Evolutionary conservation across 192 early-diverging fungal genomes (phyloP).

Genomic region (Haplosporangium gracile): DNA sequence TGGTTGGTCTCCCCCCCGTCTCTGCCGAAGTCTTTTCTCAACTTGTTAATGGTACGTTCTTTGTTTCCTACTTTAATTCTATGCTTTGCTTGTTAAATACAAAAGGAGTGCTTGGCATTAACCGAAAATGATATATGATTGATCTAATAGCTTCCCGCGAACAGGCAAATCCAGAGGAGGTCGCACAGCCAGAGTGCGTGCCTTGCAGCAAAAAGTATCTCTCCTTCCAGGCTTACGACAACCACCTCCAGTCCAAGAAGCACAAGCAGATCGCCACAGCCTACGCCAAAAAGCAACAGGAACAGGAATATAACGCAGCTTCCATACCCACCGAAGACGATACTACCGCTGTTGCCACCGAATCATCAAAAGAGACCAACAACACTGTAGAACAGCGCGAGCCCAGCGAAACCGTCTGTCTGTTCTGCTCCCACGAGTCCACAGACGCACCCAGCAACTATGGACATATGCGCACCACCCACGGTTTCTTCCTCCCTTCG

Average conservation of each 20-base stretch:
- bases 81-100: not conserved
- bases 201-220: slow-evolving; percentile 76
- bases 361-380: not conserved
- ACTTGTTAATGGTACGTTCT: slow-evolving; percentile 68
- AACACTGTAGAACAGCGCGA: slow-evolving; percentile 65
- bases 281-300: slow-evolving; percentile 37
- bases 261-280: slow-evolving; percentile 77
- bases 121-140: not conserved
- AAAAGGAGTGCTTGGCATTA: not conserved
- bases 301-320: slow-evolving; percentile 5
- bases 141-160: slow-evolving; percentile 49
- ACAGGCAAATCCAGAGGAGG: slow-evolving; percentile 42
- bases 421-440: slow-evolving; percentile 86
- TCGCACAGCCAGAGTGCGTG: slow-evolving; percentile 41
- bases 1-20: slow-evolving; percentile 91
- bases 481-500: slow-evolving; percentile 52
- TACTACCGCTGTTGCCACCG: not conserved
- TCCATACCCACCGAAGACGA: not conserved
- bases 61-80: not conserved
- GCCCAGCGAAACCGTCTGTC: slow-evolving; percentile 83
- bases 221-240: slow-evolving; percentile 88
- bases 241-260: slow-evolving; percentile 93
- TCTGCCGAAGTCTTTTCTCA: slow-evolving; percentile 84
- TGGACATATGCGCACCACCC: slow-evolving; percentile 40
- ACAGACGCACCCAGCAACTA: slow-evolving; percentile 64